Percentiles rank a stretch among this genome's conserved stretches.
Conservation (phyloP, 768 basidiomycete species). For the Rhodotorula diobovata region DNA sequence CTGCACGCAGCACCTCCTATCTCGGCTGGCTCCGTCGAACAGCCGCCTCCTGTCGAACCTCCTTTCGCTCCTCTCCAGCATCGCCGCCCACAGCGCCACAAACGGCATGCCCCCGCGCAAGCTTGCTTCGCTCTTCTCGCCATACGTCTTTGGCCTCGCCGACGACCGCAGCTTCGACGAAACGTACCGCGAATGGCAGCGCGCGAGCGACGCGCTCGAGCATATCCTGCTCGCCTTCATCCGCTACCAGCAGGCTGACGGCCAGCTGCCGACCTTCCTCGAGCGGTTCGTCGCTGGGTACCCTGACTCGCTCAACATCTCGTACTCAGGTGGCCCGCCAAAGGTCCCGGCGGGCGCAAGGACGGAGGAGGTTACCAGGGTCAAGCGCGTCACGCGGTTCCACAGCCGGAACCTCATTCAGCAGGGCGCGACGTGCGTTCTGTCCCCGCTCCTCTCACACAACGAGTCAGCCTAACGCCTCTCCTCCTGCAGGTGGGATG, state of each 20-base stretch:
- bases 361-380: conserved; percentile 69
- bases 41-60: conserved; percentile 60
- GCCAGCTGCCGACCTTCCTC: conserved; percentile 75
- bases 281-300: conserved; percentile 89
- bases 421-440: conserved; percentile 49
- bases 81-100: conserved; percentile 74
- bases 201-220: conserved; percentile 79
- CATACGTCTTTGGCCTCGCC: conserved; percentile 65
- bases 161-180: conserved; percentile 53
- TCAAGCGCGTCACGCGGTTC: conserved; percentile 75
- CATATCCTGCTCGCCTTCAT: conserved; percentile 83
- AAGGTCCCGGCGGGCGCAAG: conserved; percentile 70
- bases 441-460: background rate
- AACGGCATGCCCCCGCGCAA: conserved; percentile 89
- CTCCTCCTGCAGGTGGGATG: conserved; percentile 50
- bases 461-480: background rate
- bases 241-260: conserved; percentile 52
- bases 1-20: conserved; percentile 62
- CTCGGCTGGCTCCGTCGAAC: conserved; percentile 51
- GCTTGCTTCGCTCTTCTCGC: conserved; percentile 71
- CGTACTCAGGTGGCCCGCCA: conserved; percentile 51
- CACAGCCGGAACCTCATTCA: conserved; percentile 81
- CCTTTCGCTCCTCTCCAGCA: conserved; percentile 71
- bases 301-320: conserved; percentile 58
- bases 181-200: conserved; percentile 68